Evolutionary conservation across 129 eudicot genomes (phyloP), one percentile per base, ranked within the genome.

Genomic region (Arctium minus): DNA sequence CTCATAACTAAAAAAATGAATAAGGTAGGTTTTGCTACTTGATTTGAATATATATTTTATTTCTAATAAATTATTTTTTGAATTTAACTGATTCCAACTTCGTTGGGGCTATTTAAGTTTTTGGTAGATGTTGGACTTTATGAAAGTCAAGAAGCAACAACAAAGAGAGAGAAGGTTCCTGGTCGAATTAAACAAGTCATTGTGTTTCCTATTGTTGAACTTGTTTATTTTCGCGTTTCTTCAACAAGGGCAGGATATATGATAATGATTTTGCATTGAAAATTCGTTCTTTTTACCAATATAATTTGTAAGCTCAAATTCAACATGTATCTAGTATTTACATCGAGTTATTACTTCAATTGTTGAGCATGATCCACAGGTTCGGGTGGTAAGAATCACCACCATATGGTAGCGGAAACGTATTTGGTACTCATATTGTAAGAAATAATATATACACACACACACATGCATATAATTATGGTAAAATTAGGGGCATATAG

Each of bases 71-170:
- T 53, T 12, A 33, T 11, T 9, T 35, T 11, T 80, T 37, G 32
- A 5, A 69, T 68, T 42, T 37, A n/a, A 72, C 17, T 53, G 65
- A 2, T 15, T 53, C 4, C 18, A 31, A 11, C 53, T 37, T 35
- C 69, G 76, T 46, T 80, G 76, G 77, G 35, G 30, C 42, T 39
- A 37, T 46, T 15, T 48, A 9, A 94, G 98, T 89, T 92, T 81
- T 77, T 94, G 96, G 88, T 85, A 2, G 95, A 90, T 67, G 81
- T 95, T 50, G 93, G 95, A 76, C 82, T 94, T 0, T 88, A 94
- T 44, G 98, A 94, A 73, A 92, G 89, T 73, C 73, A 90, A 46
- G 97, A 90, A 75, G 97, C 90, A 76, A 80, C 88, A 53, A 86
- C 76, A 32, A 94, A 84, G 87, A 90, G 97, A 77, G 90, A 86